Evolutionary conservation across 108 stramenopile genomes (phyloP).

Genomic region (Fragilaria radians): DNA sequence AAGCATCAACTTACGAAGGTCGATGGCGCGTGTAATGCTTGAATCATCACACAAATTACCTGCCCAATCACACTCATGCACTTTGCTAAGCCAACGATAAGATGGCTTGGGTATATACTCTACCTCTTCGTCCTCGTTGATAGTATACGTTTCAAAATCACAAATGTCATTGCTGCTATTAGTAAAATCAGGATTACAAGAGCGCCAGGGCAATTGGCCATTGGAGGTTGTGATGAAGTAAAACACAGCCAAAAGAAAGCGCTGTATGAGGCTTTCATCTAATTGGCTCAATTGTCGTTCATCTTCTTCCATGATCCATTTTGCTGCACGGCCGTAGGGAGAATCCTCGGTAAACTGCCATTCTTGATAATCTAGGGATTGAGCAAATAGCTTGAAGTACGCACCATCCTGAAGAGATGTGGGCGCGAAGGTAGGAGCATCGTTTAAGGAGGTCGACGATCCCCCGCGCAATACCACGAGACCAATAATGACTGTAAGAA

Average conservation of each 20-base stretch:
- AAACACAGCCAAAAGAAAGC: conserved; percentile 47
- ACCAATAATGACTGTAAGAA: neutral
- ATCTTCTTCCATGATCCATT: conserved; percentile 65
- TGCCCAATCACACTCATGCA: conserved; percentile 50
- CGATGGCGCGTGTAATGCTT: neutral
- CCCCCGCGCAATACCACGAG: neutral
- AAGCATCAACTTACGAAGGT: neutral
- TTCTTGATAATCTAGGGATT: neutral
- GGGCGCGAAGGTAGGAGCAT: neutral
- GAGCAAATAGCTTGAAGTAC: conserved; percentile 5
- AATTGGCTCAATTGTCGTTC: conserved; percentile 25
- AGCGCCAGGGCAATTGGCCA: conserved; percentile 20
- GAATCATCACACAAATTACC: conserved; percentile 39
- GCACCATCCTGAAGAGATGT: neutral
- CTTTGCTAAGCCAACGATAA: conserved; percentile 33
- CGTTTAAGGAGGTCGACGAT: neutral
- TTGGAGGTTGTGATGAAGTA: conserved; percentile 26
- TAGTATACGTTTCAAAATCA: conserved; percentile 4
- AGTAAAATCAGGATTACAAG: conserved; percentile 20
- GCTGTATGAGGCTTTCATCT: conserved; percentile 43
- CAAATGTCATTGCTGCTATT: conserved; percentile 11
- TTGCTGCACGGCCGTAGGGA: conserved; percentile 18
- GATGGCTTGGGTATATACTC: conserved; percentile 9
- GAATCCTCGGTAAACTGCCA: conserved; percentile 7
- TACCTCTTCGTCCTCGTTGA: neutral